Evolutionary conservation across 1,284 basidiomycete genomes (phyloP), one percentile per base, ranked within the genome.

Genomic region (Pseudozyma pruni): DNA sequence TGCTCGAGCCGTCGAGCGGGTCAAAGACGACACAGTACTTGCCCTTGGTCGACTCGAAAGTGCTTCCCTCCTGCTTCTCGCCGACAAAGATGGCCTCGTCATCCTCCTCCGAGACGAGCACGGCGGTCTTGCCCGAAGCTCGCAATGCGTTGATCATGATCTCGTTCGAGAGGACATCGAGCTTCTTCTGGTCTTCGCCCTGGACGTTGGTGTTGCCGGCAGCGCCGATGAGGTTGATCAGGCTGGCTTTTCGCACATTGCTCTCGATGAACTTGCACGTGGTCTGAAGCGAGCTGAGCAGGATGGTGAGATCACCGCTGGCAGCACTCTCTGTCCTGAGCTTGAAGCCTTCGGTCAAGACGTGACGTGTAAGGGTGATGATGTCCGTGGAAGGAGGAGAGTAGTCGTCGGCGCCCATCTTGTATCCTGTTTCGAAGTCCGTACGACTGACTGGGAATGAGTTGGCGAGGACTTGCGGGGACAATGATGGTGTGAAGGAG

Each of bases 171-270:
- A 98, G 87, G 19, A 98, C 91, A 82, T 98, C 95, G 56, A 99
- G 87, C 86, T 99, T 99, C 88, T 99, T 99, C 87, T 99, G 96
- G 83, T 98, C 96, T 84, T 98, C 96, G 45, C 96, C 96, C 84
- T 96, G 93, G 13, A 96, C 91, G 83, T 98, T 99, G 42, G 91
- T 91, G 80, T 94, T 92, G 19, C 96, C 96, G 11, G 96, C 96
- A 19, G 94, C 87, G 32, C 96, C 96, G 76, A 98, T 90, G 23
- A 93, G 94, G 76, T 63, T 19, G 14, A 29, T 29, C 27, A 29
- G 11, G 27, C 27, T 29, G 27, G 27, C 27, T 11, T 29, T 29
- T 29, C 27, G 27, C 27, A 29, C 27, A 11, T 29, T 29, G 27
- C 27, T 29, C 27, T 29, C 96, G 76, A 98, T 90, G 23, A 93